Evolutionary conservation across 2,329 filamentous ascomycete species (phyloP), one percentile per base, ranked within the genome.

Genomic region (Fusarium penzigii): DNA sequence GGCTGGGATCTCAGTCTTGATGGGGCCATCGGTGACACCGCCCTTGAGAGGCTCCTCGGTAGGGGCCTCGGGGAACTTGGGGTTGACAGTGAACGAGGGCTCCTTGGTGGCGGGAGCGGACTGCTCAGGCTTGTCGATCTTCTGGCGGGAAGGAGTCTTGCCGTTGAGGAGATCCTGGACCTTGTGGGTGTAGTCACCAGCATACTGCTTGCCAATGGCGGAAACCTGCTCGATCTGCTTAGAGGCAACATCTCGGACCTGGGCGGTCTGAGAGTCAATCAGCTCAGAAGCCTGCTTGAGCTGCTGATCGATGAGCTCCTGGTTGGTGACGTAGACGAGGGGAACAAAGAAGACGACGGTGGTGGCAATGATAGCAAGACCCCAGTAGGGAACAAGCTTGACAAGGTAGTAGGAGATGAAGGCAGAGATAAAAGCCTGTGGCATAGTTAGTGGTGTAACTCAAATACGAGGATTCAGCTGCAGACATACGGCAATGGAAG

Each of bases 351-450:
- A 89, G 53, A 80, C 65, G 45, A 83, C 69, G 12, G 82, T 82
- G 52, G 82, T 83, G 57, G 72, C 75, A 62, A 88, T 76, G 58
- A 89, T 71, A 43, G 83, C 75, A 58, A 89, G 80, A 36, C 83
- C 85, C 86, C 86, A 89, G 76, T 86, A 81, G 36, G 86, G 86
- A 44, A 89, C 80, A 55, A 88, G 75, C 77, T 88, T 89, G 71
- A 86, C 80, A 39, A 89, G 77, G 70, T 80, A 84, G 74, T 88
- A 88, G 20, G 85, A 85, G 57, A 87, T 58, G 70, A 88, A 86
- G 44, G 85, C 79, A 55, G 75, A 75, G 47, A 86, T 46, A 57
- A 81, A 82, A 51, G 83, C 81, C 83, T 88, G 45, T 3, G 5
- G 12, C 8, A 12, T 17, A 11, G 49, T 69, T 43, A 69, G 63